Evolutionary conservation across 2,329 filamentous ascomycete species (phyloP).

Genomic region (Xylaria sp.): DNA sequence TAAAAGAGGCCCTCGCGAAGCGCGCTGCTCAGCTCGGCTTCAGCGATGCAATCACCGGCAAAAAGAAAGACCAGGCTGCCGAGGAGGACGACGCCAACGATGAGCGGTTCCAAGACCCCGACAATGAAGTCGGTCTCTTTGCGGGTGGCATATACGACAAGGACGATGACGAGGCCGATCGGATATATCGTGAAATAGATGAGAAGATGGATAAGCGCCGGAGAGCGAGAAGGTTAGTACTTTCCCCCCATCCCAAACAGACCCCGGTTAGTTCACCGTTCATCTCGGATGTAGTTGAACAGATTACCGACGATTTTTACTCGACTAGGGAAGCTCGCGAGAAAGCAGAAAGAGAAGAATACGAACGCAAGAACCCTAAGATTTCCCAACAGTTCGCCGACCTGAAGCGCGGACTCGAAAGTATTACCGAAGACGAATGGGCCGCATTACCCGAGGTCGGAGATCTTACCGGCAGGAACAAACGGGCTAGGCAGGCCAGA

Average conservation of each 20-base stretch:
- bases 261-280: conserved; percentile 73
- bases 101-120: conserved; percentile 91
- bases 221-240: conserved; percentile 84
- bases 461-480: conserved; percentile 94
- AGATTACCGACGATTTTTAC: conserved; percentile 78
- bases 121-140: conserved; percentile 96
- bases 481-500: conserved; percentile 83
- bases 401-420: conserved; percentile 87
- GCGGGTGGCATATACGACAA: conserved; percentile 96
- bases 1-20: conserved; percentile 96
- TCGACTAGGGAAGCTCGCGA: conserved; percentile 91
- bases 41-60: conserved; percentile 65
- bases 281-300: conserved; percentile 70
- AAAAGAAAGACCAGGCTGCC: conserved; percentile 77
- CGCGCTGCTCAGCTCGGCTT: conserved; percentile 85
- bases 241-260: conserved; percentile 41
- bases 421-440: conserved; percentile 96
- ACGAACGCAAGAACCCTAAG: conserved; percentile 97
- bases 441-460: conserved; percentile 94
- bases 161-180: conserved; percentile 96
- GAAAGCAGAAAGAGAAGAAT: conserved; percentile 88
- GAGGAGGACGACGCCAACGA: conserved; percentile 81
- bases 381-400: conserved; percentile 98
- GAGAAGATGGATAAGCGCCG: conserved; percentile 95
- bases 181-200: conserved; percentile 94